Percentiles rank a stretch among this genome's conserved stretches.
These are phyloP conservation scores for Solanum hybrid DNA, from an alignment of 305 asterid species.

Conservation along the genomic window DNA sequence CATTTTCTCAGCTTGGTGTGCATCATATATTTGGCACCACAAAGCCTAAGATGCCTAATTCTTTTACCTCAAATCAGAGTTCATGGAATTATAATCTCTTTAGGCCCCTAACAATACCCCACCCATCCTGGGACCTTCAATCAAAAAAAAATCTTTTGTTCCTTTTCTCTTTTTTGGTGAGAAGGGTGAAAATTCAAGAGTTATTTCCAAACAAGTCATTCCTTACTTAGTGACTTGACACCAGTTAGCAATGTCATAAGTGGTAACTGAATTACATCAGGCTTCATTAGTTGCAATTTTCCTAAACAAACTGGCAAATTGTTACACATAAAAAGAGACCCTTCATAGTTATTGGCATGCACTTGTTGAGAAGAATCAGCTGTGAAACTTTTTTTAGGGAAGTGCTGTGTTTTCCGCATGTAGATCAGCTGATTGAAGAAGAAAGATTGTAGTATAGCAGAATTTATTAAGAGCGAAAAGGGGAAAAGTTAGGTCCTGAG, in stretches of 20 bases:
- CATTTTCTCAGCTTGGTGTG: neutral
- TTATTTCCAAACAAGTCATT: neutral
- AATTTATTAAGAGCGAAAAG: neutral
- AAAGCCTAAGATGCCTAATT: neutral
- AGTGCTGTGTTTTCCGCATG: neutral
- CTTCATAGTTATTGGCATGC: neutral
- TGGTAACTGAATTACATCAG: neutral
- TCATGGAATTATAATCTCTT: neutral
- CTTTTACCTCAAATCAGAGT: neutral
- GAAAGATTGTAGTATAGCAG: neutral
- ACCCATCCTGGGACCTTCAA: neutral
- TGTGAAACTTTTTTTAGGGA: neutral
- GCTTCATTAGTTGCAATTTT: neutral
- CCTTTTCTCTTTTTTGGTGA: neutral
- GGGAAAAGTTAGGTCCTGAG: neutral
- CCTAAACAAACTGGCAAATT: neutral
- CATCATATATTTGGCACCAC: neutral
- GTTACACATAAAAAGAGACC: neutral
- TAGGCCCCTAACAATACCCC: neutral
- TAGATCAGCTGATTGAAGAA: neutral
- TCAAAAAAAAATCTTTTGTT: neutral
- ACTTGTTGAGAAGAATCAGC: neutral
- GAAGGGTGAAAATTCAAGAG: neutral
- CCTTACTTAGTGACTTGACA: neutral
- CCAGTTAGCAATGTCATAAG: neutral